Conservation (phyloP, 1,284 basidiomycete genomes). For the Flammula alnicola region DNA sequence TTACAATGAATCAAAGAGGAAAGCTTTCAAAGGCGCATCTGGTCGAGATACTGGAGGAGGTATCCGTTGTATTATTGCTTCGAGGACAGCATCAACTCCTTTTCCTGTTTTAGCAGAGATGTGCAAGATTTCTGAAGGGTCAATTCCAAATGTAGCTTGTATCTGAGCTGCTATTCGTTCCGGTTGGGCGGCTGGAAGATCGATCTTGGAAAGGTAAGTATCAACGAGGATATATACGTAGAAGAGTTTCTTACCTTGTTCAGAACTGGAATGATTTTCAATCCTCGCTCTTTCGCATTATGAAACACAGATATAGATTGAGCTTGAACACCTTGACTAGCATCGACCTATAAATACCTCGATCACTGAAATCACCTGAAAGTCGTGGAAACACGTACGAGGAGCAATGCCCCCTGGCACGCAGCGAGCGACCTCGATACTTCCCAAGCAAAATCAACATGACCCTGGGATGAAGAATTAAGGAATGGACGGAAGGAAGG, state of each 20-base stretch:
- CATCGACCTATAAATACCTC: conserved; percentile 68
- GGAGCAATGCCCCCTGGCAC: conserved; percentile 90
- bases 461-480: conserved; percentile 58
- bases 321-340: conserved; percentile 97
- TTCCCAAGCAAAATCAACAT: conserved; percentile 97
- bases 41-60: conserved; percentile 69
- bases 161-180: conserved; percentile 83
- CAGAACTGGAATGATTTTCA: conserved; percentile 90
- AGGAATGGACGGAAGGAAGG: neutral
- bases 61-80: conserved; percentile 82
- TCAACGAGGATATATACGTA: conserved; percentile 2
- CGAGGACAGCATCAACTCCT: conserved; percentile 78
- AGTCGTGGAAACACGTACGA: conserved; percentile 51
- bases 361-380: conserved; percentile 17
- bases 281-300: conserved; percentile 80
- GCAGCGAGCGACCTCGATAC: conserved; percentile 92
- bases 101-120: conserved; percentile 95
- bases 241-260: conserved; percentile 74
- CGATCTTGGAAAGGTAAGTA: conserved; percentile 59
- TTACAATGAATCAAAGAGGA: conserved; percentile 93
- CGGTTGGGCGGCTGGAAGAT: conserved; percentile 86
- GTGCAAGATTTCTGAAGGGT: conserved; percentile 71
- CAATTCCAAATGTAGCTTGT: conserved; percentile 79
- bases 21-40: conserved; percentile 73
- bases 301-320: conserved; percentile 97